Base-by-base conservation (phyloP, 148 eudicot species). In the Salicornia ramosissima region DNA sequence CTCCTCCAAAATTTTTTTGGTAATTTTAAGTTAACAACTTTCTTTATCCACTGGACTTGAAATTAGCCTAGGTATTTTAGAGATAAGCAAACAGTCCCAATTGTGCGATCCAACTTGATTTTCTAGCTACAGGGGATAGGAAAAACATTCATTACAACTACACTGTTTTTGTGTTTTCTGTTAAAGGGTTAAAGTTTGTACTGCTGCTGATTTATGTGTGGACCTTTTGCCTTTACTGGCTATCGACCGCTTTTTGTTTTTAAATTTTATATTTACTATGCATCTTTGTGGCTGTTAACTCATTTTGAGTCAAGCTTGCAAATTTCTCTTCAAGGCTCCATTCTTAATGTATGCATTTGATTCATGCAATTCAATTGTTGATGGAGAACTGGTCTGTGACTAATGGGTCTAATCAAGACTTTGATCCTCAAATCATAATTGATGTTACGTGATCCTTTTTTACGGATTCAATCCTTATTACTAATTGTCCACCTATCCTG, bases 231-330 rank as follows among this genome's bases (percentile, higher is more conserved):
- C 64, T 9, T 59, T 59, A 59, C 14, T 11, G 30, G 6, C 64
- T 59, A 59, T 59, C 40, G 16, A 16, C 33, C 39, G 29, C n/a
- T 59, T 18, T 59, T 2, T 31, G 30, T n/a, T n/a, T n/a, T n/a
- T n/a, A n/a, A n/a, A n/a, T n/a, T n/a, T n/a, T n/a, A n/a, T n/a
- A n/a, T n/a, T n/a, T 58, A 25, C 6, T 58, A 8, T 30, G 31
- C 24, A 18, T 22, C 24, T 57, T 57, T 57, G 24, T 59, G 64
- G 64, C 16, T 59, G 64, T 59, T n/a, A 55, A 26, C 24, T 59
- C 5, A 9, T 24, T 2, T 31, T 30, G 18, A 55, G 60, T 55
- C 60, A 14, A 26, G 11, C 33, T 55, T 55, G 40, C 30, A 11
- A 18, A 31, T 59, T 40, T 55, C 64, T n/a, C 1, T 31, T 16